Evolutionary conservation across 73 alveolate genomes (phyloP).

Genomic region (Paramecium biaurelia): DNA sequence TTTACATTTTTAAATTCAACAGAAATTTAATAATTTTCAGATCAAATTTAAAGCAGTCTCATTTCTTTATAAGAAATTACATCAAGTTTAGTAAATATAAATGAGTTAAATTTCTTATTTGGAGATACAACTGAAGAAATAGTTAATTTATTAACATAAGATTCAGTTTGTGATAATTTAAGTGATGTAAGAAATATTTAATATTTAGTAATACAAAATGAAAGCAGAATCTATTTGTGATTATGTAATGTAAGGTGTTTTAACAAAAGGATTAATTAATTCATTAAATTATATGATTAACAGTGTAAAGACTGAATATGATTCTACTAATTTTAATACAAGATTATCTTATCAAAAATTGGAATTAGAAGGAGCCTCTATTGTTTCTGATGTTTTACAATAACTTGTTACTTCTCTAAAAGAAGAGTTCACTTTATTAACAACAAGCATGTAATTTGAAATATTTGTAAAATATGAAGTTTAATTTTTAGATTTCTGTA

Average conservation of each 20-base stretch:
- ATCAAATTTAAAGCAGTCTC: not conserved
- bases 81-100: not conserved
- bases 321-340: not conserved
- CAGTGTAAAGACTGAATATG: not conserved
- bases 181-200: not conserved
- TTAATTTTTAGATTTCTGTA: not conserved
- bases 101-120: not conserved
- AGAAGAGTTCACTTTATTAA: not conserved
- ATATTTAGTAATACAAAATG: not conserved
- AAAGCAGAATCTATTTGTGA: not conserved
- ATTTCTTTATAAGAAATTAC: not conserved
- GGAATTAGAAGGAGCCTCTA: conserved; percentile 10
- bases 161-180: not conserved
- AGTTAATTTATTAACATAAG: not conserved
- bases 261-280: not conserved
- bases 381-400: not conserved
- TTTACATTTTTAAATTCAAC: not conserved
- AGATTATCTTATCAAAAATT: not conserved
- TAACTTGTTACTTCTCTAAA: not conserved
- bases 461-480: not conserved
- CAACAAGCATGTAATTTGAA: not conserved
- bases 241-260: not conserved
- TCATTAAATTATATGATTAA: not conserved
- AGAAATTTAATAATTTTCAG: not conserved
- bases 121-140: not conserved